Base-by-base conservation (phyloP, 768 basidiomycete genomes). In the Russula sp. region DNA sequence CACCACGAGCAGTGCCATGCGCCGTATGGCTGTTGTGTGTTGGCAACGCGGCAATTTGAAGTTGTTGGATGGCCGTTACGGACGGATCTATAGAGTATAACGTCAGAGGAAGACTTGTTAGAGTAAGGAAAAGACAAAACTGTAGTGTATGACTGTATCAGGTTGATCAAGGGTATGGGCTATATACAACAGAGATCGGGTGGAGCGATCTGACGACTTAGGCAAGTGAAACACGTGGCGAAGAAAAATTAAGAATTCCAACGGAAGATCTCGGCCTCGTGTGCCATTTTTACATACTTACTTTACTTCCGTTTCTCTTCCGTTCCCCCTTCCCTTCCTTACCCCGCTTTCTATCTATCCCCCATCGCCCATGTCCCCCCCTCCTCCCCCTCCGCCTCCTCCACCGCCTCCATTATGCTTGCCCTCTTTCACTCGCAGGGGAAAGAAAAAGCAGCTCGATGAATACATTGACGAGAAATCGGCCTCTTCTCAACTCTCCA, bases 361-460 rank as follows among this genome's bases (percentile, higher is more conserved):
- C 3, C 27, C 1, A 27, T 27, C 27, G 27, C 59, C n/a, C 55
- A 66, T 63, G 66, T 47, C 66, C 44, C 64, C 53, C 18, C 58
- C 57, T 27, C 66, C 66, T n/a, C 64, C 62, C 0, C 62, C 66
- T 2, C 66, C 66, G 0, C 66, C 66, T 0, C 65, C 64, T 7
- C 65, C 65, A 0, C 66, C 66, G 0, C 66, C 67, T 5, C 67
- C 67, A 0, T 40, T 66, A 3, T 68, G 67, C n/a, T 20, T 68
- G 13, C 67, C 67, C 27, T 64, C 66, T 27, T 66, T 68, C 62
- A 59, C 44, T 35, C 65, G 62, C 54, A 66, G 35, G 62, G 59
- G 59, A 4, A 60, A 47, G 65, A 66, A 67, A 44, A 68, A 67
- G 59, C 47, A 63, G 48, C 20, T 52, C 49, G 50, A 57, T 0